Evolutionary conservation across 31 red algal genomes (phyloP), one percentile per base, ranked within the genome.

Genomic region (Endocladia muricata): DNA sequence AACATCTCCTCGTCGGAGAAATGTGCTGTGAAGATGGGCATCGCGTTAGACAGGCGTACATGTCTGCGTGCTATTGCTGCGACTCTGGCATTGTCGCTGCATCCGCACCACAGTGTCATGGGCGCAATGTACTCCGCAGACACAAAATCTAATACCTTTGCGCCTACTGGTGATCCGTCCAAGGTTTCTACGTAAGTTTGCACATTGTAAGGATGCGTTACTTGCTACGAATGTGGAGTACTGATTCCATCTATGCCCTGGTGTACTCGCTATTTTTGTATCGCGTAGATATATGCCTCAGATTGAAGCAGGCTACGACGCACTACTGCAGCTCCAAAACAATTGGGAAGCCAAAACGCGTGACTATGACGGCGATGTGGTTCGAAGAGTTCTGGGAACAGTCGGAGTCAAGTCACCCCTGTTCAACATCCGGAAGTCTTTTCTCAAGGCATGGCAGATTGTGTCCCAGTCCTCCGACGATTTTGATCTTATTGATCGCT

Each of bases 341-440:
- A 61, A 84, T 31, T 91, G 88, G 88, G 88, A 78, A 11, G 74
- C 73, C 4, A 88, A 88, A 35, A 91, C 88, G 2, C 57, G 55
- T 3, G 64, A 73, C 49, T 79, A 61, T 70, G 81, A 94, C 71
- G 91, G 91, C 11, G 91, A 94, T 58, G 81, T 86, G 13, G 91
- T 94, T 8, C 83, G 91, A 15, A 76, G 91, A 3, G 68, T 76
- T 22, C 61, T 94, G 15, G 91, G 91, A 2, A 94, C 91, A 55
- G 91, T 94, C 19, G 91, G 91, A 1, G 67, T 88, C 17, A 88
- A 81, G 37, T 84, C 78, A 0, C 91, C 91, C 1, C 62, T 94
- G 21, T 85, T 94, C 70, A 94, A 94, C 52, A 88, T 94, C 43
- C 33, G 76, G 15, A 88, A 88, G 44, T 39, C 74, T 2, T 88